phyloP scores from a whole-genome alignment of 495 filamentous ascomycete genomes.

The Physcia stellaris region DNA sequence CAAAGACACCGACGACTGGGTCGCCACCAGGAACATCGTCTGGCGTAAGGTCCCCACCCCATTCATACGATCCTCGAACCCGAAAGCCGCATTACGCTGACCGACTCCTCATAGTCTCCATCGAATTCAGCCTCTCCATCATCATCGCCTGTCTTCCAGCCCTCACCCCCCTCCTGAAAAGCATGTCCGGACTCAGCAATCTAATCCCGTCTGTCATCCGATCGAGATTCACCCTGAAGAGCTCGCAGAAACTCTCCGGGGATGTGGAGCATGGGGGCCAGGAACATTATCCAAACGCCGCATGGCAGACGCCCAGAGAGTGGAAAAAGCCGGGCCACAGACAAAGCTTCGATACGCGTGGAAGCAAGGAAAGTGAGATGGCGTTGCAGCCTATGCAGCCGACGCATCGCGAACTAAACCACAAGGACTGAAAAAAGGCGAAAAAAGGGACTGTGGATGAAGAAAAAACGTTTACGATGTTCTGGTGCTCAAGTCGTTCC shows the following conservation, averaged over 20 bases:
- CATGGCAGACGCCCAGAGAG: background rate
- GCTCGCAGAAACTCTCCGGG: background rate
- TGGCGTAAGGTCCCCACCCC: slow-evolving; percentile 2
- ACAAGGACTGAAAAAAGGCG: background rate
- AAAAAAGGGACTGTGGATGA: no score
- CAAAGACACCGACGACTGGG: background rate
- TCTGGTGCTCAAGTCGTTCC: no score
- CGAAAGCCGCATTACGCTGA: no score
- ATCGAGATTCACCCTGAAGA: background rate
- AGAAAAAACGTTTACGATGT: no score
- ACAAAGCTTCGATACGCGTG: background rate
- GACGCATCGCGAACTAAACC: background rate
- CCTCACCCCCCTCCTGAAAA: background rate
- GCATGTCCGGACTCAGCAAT: background rate
- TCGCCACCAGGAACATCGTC: background rate
- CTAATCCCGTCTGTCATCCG: background rate
- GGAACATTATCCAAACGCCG: background rate
- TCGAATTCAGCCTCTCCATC: background rate
- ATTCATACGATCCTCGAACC: no score
- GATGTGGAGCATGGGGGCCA: background rate
- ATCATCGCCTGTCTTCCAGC: background rate
- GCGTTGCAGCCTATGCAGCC: background rate
- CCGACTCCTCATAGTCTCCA: no score
- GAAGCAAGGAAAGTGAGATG: background rate
- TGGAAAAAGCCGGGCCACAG: background rate